phyloP scores from a whole-genome alignment of 768 basidiomycete species.

The Cystofilobasidium capitatum region DNA sequence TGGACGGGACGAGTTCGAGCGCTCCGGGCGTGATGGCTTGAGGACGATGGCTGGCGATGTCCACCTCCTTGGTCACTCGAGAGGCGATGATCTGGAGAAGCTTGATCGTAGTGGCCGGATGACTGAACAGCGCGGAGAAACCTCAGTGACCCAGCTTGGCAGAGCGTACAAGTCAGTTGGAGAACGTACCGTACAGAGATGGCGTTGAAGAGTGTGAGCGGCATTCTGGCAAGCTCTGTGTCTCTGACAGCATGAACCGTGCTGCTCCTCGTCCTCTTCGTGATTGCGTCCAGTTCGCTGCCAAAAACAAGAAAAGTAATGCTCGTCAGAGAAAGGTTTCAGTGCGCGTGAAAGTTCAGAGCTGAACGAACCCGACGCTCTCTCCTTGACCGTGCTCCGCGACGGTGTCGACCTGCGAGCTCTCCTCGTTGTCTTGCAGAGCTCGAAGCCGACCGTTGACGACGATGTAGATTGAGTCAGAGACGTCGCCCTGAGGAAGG shows the following conservation, averaged over 20 bases:
- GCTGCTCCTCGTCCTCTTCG: slow-evolving; percentile 70
- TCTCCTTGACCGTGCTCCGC: slow-evolving; percentile 97
- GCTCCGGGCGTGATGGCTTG: slow-evolving; percentile 8
- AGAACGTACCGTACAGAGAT: slow-evolving; percentile 44
- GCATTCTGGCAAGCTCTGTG: slow-evolving; percentile 93
- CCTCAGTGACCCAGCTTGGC: not conserved
- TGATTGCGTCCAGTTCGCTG: slow-evolving; percentile 89
- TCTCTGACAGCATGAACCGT: slow-evolving; percentile 98
- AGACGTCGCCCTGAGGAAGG: slow-evolving; percentile 57
- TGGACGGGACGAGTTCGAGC: slow-evolving; percentile 37
- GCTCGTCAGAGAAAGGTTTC: not conserved
- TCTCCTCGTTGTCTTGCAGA: slow-evolving; percentile 62
- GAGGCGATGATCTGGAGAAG: slow-evolving; percentile 72
- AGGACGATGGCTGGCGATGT: slow-evolving; percentile 21
- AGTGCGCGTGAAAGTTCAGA: no score
- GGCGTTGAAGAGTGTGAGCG: slow-evolving; percentile 92
- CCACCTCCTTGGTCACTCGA: slow-evolving; percentile 74
- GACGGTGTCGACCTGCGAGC: slow-evolving; percentile 64
- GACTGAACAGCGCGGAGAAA: slow-evolving; percentile 20
- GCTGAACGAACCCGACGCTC: slow-evolving; percentile 58
- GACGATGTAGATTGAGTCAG: slow-evolving; percentile 93
- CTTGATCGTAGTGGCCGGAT: slow-evolving; percentile 40
- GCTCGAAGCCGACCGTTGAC: slow-evolving; percentile 92
- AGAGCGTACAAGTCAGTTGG: not conserved
- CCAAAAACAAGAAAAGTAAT: not conserved